phyloP scores from a whole-genome alignment of 208 protist species.

The Endotrypanum monterogeii region DNA sequence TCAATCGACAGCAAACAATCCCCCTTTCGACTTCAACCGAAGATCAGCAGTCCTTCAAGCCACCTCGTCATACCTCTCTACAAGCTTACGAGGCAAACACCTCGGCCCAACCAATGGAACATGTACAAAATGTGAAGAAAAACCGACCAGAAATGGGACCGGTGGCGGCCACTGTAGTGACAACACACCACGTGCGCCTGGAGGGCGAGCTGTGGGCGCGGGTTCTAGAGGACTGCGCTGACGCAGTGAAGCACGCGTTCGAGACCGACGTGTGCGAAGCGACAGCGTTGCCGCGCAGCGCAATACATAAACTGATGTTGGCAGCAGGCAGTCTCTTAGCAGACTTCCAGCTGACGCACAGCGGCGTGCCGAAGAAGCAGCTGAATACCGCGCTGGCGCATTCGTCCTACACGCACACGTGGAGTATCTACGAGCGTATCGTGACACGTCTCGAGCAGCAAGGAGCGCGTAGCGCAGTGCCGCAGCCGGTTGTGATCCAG shows the following conservation, averaged over 20 bases:
- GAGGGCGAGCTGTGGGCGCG: slow-evolving; percentile 48
- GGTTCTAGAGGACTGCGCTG: slow-evolving; percentile 28
- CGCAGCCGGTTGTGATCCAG: not conserved
- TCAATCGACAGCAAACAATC: too few species aligned
- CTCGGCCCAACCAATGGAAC: too few species aligned
- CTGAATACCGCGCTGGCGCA: slow-evolving; percentile 25
- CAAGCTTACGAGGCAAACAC: too few species aligned
- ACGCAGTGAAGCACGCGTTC: slow-evolving; percentile 39
- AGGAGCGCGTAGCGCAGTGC: not conserved
- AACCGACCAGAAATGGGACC: not conserved
- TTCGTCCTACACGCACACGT: slow-evolving; percentile 23
- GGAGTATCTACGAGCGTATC: slow-evolving; percentile 18
- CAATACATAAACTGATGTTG: slow-evolving; percentile 20
- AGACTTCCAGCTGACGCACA: slow-evolving; percentile 32
- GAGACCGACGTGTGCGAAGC: slow-evolving; percentile 40
- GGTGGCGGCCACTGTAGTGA: slow-evolving; percentile 3
- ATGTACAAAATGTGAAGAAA: too few species aligned
- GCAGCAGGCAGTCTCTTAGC: slow-evolving; percentile 28
- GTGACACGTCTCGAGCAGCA: not conserved
- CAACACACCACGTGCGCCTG: slow-evolving; percentile 40
- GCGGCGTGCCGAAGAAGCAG: slow-evolving; percentile 9
- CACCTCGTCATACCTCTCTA: too few species aligned
- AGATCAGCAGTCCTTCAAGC: too few species aligned
- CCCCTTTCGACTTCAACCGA: too few species aligned
- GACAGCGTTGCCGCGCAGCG: slow-evolving; percentile 3